Evolutionary conservation across 23 red algal genomes (phyloP).

Genomic region (Chondrus crispus): DNA sequence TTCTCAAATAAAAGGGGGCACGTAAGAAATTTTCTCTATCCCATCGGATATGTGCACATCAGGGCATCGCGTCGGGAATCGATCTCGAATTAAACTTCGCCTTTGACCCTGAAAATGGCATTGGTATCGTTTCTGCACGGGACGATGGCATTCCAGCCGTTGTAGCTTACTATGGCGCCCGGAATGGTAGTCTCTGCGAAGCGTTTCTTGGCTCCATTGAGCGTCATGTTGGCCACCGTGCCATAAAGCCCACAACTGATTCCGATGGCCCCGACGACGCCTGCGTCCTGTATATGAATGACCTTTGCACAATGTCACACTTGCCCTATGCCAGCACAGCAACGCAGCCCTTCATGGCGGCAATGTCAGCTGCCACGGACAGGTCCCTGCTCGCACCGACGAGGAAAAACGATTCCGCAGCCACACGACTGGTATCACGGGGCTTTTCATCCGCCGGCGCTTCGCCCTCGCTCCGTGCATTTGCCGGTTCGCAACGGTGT

Average conservation of each 20-base stretch:
- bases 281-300: conserved; percentile 55
- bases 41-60: too few relatives aligned
- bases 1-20: too few relatives aligned
- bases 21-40: too few relatives aligned
- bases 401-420: neutral
- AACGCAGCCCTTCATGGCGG: conserved; percentile 37
- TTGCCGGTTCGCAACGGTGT: neutral
- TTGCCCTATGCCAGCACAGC: conserved; percentile 56
- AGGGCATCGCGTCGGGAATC: conserved; percentile 83
- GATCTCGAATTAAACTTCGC: conserved; percentile 59
- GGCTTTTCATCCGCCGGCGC: neutral
- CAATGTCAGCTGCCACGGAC: conserved; percentile 25
- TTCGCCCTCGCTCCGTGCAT: neutral
- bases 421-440: neutral
- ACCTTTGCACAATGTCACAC: conserved; percentile 81
- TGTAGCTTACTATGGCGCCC: conserved; percentile 63
- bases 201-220: conserved; percentile 24
- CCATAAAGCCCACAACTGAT: conserved; percentile 65
- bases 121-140: conserved; percentile 48
- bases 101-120: conserved; percentile 62
- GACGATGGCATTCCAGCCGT: conserved; percentile 60
- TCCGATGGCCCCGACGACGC: conserved; percentile 73
- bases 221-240: conserved; percentile 78
- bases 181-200: conserved; percentile 54
- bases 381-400: conserved; percentile 34